A percentile compares a stretch with the other conserved stretches of the same genome.
phyloP scores from a whole-genome alignment of 352 stramenopile genomes.

The Globisporangium acanthophoron region DNA sequence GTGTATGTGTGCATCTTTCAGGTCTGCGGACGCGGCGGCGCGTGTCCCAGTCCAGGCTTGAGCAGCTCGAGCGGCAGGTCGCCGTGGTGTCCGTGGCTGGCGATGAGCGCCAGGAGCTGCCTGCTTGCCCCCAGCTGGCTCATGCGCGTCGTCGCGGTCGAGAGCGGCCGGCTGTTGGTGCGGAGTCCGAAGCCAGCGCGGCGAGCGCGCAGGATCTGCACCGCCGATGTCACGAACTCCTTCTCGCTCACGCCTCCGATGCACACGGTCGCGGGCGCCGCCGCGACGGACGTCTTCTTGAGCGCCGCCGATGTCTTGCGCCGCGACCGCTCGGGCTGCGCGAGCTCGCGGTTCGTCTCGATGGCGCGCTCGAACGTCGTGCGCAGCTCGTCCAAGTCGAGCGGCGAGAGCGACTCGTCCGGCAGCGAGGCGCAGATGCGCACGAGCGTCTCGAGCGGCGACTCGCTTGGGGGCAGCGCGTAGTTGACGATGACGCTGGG shows the following conservation, averaged over 20 bases:
- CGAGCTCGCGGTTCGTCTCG: constrained; percentile 25
- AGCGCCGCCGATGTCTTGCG: constrained; percentile 2
- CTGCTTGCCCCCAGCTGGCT: background rate
- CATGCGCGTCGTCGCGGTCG: background rate
- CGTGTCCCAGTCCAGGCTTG: constrained; percentile 21
- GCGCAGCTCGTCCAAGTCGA: constrained; percentile 40
- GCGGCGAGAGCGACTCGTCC: constrained; percentile 30
- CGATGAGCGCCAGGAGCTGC: background rate
- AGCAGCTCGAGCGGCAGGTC: constrained; percentile 26
- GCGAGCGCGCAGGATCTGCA: constrained; percentile 39
- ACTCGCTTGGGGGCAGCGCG: background rate
- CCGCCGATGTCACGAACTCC: constrained; percentile 52
- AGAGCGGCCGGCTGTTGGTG: constrained; percentile 36
- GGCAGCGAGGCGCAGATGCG: constrained; percentile 29
- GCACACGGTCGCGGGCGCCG: constrained; percentile 7
- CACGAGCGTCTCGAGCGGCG: constrained; percentile 29
- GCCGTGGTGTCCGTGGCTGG: constrained; percentile 4
- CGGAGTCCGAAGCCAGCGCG: constrained; percentile 40
- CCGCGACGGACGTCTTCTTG: constrained; percentile 7
- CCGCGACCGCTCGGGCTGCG: background rate
- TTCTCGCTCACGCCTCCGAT: constrained; percentile 49
- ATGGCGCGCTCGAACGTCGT: constrained; percentile 28
- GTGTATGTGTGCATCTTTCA: background rate
- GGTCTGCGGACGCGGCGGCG: background rate
- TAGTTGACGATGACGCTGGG: background rate